Evolutionary conservation across 2,329 filamentous ascomycete species (phyloP), one percentile per base, ranked within the genome.

Genomic region (Pyrenochaeta sp.): DNA sequence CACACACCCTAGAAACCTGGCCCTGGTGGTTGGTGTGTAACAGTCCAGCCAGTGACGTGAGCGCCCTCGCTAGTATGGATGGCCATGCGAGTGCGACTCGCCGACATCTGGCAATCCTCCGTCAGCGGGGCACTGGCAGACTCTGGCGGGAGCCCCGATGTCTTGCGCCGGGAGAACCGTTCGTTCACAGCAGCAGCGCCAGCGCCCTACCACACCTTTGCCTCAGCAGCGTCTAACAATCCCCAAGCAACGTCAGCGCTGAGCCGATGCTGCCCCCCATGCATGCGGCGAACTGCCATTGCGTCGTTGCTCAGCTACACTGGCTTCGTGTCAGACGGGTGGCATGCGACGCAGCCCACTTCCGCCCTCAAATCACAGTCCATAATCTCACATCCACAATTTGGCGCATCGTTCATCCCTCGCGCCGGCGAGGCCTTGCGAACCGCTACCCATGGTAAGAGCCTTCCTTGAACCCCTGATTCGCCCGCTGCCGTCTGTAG

Each of bases 351-450:
- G 53, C 44, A 53, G 44, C 53, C 55, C 54, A 53, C 49, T 51
- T 48, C 35, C 31, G 44, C 52, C 50, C 51, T 55, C 59, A 56
- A 64, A 67, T 65, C 61, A 60, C 44, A 44, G 32, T 39, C 51
- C 55, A 47, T 47, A 50, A 59, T 55, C 63, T 55, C 51, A 48
- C 60, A 47, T 57, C 52, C 47, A 49, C 57, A 45, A 52, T 57
- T 56, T 57, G 43, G 50, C 48, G 50, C 45, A 54, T 58, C 53
- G 48, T 60, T 49, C 41, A 44, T 55, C 56, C 60, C 56, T 62
- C 55, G 61, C 51, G 48, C 58, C 53, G 52, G 55, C 51, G 41
- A 48, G 51, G 26, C 41, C 51, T 53, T 41, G 50, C 44, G 37
- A 45, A 47, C 44, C 30, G 31, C 39, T 35, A 54, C 50, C 55